phyloP scores from a whole-genome alignment of 2,329 filamentous ascomycete genomes.

The Colletotrichum coccodes region DNA sequence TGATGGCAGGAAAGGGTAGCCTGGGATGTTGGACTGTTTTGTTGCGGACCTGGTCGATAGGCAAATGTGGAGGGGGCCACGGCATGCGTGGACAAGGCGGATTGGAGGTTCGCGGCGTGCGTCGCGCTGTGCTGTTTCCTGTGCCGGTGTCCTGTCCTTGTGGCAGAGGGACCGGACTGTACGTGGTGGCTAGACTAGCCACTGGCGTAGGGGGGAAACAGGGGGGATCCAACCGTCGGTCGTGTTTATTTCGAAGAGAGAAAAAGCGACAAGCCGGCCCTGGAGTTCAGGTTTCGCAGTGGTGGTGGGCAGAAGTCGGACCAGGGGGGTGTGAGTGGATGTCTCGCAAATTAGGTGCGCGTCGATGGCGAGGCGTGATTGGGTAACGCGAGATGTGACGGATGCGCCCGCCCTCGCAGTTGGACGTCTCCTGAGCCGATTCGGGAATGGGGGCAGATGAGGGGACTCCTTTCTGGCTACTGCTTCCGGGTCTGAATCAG shows the following conservation, averaged over 20 bases:
- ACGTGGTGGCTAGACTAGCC: slow-evolving; percentile 1
- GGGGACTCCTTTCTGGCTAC: slow-evolving; percentile 7
- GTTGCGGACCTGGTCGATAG: slow-evolving; percentile 15
- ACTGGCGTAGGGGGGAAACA: background rate
- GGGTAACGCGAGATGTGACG: slow-evolving; percentile 29
- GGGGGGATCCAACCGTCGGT: slow-evolving; percentile 1
- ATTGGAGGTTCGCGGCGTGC: background rate
- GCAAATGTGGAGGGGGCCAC: slow-evolving; percentile 12
- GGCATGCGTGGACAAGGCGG: slow-evolving; percentile 2
- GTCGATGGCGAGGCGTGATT: slow-evolving; percentile 16
- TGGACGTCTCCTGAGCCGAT: slow-evolving; percentile 16
- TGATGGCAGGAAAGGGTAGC: slow-evolving; percentile 21
- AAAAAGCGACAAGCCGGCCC: background rate
- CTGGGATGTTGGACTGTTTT: slow-evolving; percentile 28
- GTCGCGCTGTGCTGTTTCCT: background rate
- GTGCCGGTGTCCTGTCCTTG: background rate
- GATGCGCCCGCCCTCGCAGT: slow-evolving; percentile 27
- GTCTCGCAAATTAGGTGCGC: slow-evolving; percentile 30
- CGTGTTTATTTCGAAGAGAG: slow-evolving; percentile 13
- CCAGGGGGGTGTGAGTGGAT: slow-evolving; percentile 16
- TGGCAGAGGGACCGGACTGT: background rate
- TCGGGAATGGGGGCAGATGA: slow-evolving; percentile 11
- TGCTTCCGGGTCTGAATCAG: slow-evolving; percentile 13
- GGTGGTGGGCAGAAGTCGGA: background rate
- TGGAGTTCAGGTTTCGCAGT: background rate